Base-by-base conservation (phyloP, 768 basidiomycete species). In the Leccinum uliginosum region DNA sequence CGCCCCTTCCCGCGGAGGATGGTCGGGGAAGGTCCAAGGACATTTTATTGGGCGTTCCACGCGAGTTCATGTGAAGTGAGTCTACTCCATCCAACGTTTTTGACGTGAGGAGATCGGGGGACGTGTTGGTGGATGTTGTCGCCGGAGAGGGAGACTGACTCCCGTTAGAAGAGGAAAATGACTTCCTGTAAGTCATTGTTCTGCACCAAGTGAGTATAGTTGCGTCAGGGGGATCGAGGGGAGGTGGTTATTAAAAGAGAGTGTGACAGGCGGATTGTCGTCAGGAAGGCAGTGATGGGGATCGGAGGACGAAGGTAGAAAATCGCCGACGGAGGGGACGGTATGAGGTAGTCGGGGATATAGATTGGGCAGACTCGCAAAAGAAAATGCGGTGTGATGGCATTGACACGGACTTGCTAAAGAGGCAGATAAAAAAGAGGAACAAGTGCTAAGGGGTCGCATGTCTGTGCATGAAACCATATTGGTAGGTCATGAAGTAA, bases 1-100 rank as follows among this genome's bases (percentile, higher is more conserved):
- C 89, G 60, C 88, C 88, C 72, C 84, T 86, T 57, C 84, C 81
- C 48, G 82, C 79, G 14, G 80, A 78, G 45, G 76, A 71, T 50
- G 75, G 76, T 51, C 82, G 80, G 59, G 82, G 79, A 51, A 81
- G 76, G 67, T 82, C 81, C 43, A 76, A 72, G 15, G 77, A 73
- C 49, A 76, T 71, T 58, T 75, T 77, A 60, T 69, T 78, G 9
- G 82, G 81, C 14, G 81, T 82, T 51, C n/a, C 74, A 71, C 67
- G 67, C 19, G 61, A 61, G n/a, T 12, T 47, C 6, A 59, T 51
- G 35, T 60, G 64, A 19, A 54, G 62, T 6, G 68, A 24, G 59
- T 71, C 68, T 17, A 50, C 23, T 24, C 75, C 74, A 62, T 78
- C 75, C 43, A 71, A 65, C 15, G 68, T 62, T 61, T 69, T 68